Percentiles rank a stretch among this genome's conserved stretches.
phyloP scores from a whole-genome alignment of 176 grass and related monocot species.

The Oryza glaberrima region DNA sequence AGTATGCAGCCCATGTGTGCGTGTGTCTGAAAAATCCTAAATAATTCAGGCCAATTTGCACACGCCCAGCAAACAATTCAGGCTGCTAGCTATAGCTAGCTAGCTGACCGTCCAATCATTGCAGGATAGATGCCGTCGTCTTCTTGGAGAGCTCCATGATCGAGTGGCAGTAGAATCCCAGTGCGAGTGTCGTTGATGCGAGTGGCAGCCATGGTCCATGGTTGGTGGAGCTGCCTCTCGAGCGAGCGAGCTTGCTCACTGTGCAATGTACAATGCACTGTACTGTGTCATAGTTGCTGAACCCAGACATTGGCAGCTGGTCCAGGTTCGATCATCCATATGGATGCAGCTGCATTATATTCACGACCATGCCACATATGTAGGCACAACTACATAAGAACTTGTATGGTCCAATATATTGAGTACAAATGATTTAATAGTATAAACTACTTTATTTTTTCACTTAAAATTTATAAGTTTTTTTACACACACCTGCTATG shows the following conservation, averaged over 20 bases:
- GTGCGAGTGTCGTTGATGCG: neutral
- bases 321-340: neutral
- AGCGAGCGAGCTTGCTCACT: too few relatives aligned
- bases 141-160: neutral
- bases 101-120: too few relatives aligned
- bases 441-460: too few relatives aligned
- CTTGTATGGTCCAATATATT: too few relatives aligned
- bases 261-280: constrained; percentile 30
- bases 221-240: neutral
- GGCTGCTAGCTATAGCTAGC: too few relatives aligned
- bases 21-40: neutral
- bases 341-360: neutral
- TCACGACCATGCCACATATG: too few relatives aligned
- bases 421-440: too few relatives aligned
- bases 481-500: too few relatives aligned
- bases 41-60: neutral
- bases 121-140: too few relatives aligned
- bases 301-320: constrained; percentile 3
- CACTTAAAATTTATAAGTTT: too few relatives aligned
- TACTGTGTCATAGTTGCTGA: neutral
- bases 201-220: constrained; percentile 23
- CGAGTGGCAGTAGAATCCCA: neutral
- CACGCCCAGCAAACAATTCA: neutral
- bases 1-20: constrained; percentile 11
- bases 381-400: neutral